phyloP scores from a whole-genome alignment of 2,329 filamentous ascomycete species.

The Ilyonectria destructans region DNA sequence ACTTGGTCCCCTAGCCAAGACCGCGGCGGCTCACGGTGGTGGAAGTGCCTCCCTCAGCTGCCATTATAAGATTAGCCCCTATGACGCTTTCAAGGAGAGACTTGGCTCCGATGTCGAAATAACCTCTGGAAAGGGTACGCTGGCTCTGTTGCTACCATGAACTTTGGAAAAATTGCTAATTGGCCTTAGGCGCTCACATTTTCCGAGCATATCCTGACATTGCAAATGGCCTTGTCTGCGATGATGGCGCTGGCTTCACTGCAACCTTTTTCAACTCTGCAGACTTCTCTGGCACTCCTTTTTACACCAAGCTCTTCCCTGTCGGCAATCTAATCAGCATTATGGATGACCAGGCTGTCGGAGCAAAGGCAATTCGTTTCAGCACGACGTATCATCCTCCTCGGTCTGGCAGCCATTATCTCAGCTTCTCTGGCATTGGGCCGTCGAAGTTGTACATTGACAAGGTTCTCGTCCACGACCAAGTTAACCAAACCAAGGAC shows the following conservation, averaged over 20 bases:
- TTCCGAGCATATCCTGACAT: neutral
- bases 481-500: slow-evolving; percentile 8
- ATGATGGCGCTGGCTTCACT: neutral
- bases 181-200: neutral
- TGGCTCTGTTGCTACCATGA: neutral
- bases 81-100: slow-evolving; percentile 43
- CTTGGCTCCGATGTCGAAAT: slow-evolving; percentile 34
- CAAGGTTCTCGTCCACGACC: neutral
- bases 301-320: neutral
- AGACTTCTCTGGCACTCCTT: neutral
- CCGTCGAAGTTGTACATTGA: slow-evolving; percentile 21
- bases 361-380: neutral
- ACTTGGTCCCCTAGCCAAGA: slow-evolving; percentile 47
- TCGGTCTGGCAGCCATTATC: slow-evolving; percentile 18
- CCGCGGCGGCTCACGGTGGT: slow-evolving; percentile 49
- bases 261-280: neutral
- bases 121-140: slow-evolving; percentile 37
- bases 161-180: too few species aligned
- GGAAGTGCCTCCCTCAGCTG: slow-evolving; percentile 50
- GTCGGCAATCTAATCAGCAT: neutral
- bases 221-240: neutral
- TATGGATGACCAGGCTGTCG: neutral
- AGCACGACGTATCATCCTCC: neutral
- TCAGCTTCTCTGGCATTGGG: slow-evolving; percentile 21
- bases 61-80: slow-evolving; percentile 50